Evolutionary conservation across 495 filamentous ascomycete species (phyloP), one percentile per base, ranked within the genome.

Genomic region (Hyaloscypha hepaticicola): DNA sequence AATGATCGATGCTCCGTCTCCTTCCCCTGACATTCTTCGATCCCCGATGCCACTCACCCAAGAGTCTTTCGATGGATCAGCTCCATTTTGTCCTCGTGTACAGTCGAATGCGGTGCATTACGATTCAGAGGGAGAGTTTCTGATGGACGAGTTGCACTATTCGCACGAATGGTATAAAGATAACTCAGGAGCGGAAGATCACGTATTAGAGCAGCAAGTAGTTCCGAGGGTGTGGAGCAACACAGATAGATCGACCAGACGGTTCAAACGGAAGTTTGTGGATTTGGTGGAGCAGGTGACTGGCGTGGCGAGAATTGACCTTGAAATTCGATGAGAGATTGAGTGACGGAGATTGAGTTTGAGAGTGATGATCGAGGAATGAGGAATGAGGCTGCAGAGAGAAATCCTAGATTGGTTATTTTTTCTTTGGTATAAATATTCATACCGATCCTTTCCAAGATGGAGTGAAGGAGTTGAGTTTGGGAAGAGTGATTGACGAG

Each of bases 91-190:
- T 33, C 8, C 51, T 5, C 12, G 25, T 49, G 25, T 52, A 7
- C 21, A 45, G 21, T 25, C 58, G 2, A 52, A 55, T 27, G 2
- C n/a, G 1, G 25, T 60, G 12, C 2, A 60, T 16, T 49, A 38
- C 31, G 78, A 79, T 50, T 71, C 58, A 1, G 78, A 80, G 50
- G 78, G 78, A 29, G 81, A 85, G 72, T 73, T 82, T 3, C 77
- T 78, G 72, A 83, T 84, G 82, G 70, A 77, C 2, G 78, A 82
- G 68, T 52, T 50, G 26, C 29, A 22, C 3, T 5, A 2, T 26
- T 63, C 60, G 59, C 53, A 33, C 51, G 14, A n/a, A 55, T 51
- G 11, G 48, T n/a, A 7, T 48, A 25, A 16, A 31, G 26, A 31
- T 24, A 29, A 45, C 38, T 9, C 5, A 45, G 38, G 16, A 45